Evolutionary conservation across 225 moss, liverwort and hornwort species (phyloP).

Genomic region (Thuidium tamariscinum): DNA sequence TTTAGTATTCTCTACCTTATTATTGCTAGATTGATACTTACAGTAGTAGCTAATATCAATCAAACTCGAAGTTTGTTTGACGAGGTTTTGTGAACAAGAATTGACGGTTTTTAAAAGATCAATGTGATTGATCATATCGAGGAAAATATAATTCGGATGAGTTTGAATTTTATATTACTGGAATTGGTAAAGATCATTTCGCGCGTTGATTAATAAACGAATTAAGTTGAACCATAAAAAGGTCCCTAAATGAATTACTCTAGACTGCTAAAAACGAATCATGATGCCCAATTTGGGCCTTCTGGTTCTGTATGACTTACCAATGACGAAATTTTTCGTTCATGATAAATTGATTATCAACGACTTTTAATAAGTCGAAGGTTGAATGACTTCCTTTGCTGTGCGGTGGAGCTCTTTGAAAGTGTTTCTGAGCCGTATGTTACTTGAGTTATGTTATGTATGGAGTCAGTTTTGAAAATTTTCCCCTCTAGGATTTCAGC

Average conservation of each 20-base stretch:
- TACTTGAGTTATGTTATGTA: not conserved
- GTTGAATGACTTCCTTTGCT: not conserved
- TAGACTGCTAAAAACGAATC: not conserved
- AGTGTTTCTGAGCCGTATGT: not conserved
- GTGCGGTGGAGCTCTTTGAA: not conserved
- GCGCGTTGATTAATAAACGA: too few relatives aligned
- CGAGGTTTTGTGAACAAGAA: not conserved
- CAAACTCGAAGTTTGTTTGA: not conserved
- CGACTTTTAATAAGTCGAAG: not conserved
- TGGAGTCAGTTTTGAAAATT: not conserved
- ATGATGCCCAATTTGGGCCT: not conserved
- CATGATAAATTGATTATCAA: not conserved
- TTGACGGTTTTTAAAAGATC: not conserved
- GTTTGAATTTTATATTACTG: not conserved
- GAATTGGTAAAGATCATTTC: not conserved
- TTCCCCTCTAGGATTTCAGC: not conserved
- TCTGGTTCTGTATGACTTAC: not conserved
- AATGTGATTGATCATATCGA: not conserved
- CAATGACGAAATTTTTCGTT: not conserved
- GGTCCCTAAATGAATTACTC: not conserved
- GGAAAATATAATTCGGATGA: not conserved
- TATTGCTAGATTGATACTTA: not conserved
- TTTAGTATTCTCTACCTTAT: not conserved
- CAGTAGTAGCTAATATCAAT: not conserved
- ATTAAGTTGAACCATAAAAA: not conserved